Evolutionary conservation across 768 basidiomycete genomes (phyloP).

Genomic region (Cubamyces lactineus): DNA sequence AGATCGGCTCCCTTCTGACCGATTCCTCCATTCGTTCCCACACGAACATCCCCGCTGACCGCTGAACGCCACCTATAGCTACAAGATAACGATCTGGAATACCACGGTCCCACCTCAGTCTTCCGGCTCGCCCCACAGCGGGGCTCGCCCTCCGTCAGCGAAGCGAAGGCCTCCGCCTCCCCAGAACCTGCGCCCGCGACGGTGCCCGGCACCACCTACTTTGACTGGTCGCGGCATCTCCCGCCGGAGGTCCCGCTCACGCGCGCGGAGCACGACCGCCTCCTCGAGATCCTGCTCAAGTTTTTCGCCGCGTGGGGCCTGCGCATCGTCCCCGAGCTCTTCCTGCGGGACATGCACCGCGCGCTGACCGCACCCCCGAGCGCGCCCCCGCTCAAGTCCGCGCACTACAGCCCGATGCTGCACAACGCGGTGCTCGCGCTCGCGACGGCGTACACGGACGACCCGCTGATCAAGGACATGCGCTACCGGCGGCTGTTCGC

Average conservation of each 20-base stretch:
- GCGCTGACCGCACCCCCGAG: conserved; percentile 35
- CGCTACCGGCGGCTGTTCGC: conserved; percentile 39
- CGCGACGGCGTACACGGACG: conserved; percentile 43
- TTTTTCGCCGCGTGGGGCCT: conserved; percentile 45
- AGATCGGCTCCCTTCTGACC: too few relatives aligned
- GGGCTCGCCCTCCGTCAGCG: conserved; percentile 15
- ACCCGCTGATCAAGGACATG: conserved; percentile 36
- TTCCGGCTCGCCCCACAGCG: conserved; percentile 36
- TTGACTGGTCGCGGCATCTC: conserved; percentile 38
- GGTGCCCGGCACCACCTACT: conserved; percentile 22
- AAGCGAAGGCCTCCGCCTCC: conserved; percentile 17
- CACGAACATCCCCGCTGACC: not conserved
- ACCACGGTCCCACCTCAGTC: conserved; percentile 37
- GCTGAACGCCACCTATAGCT: conserved; percentile 22
- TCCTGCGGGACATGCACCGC: conserved; percentile 47
- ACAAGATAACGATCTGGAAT: conserved; percentile 33
- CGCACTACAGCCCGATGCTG: conserved; percentile 73
- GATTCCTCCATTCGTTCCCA: too few relatives aligned
- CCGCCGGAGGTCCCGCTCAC: conserved; percentile 36
- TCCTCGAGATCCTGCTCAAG: conserved; percentile 44
- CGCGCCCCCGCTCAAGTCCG: conserved; percentile 42
- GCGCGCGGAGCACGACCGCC: conserved; percentile 35
- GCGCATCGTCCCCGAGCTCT: conserved; percentile 44
- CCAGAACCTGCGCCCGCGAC: conserved; percentile 17
- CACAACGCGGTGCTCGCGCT: conserved; percentile 66